phyloP scores from a whole-genome alignment of 2,329 filamentous ascomycete species.

The Ceratocystiopsis minuta region DNA sequence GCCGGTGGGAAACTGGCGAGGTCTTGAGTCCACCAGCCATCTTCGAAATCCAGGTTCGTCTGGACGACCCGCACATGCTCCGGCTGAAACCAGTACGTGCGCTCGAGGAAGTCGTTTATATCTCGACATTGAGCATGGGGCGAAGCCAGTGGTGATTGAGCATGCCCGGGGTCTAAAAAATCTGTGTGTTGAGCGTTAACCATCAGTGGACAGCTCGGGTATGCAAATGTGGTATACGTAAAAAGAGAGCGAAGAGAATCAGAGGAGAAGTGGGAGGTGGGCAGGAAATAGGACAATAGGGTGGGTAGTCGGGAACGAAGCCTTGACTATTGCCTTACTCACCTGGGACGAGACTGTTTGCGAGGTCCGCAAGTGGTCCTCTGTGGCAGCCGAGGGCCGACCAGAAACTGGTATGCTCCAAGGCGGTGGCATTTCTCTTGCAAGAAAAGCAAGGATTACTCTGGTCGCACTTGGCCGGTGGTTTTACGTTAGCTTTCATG shows the following conservation, averaged over 20 bases:
- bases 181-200: neutral
- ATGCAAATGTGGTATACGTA: neutral
- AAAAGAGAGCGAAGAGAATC: neutral
- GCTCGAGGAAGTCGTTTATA: constrained; percentile 34
- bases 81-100: constrained; percentile 24
- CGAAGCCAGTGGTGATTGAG: constrained; percentile 31
- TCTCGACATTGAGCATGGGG: constrained; percentile 29
- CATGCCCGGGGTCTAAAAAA: constrained; percentile 6
- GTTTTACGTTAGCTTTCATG: neutral
- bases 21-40: constrained; percentile 39
- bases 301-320: neutral
- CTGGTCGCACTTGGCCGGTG: constrained; percentile 28
- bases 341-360: constrained; percentile 33
- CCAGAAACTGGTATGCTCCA: constrained; percentile 26
- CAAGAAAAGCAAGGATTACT: constrained; percentile 31
- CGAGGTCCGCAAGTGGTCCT: constrained; percentile 26
- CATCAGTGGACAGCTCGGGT: neutral
- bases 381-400: constrained; percentile 32
- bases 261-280: no score
- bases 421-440: constrained; percentile 15
- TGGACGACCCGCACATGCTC: constrained; percentile 24
- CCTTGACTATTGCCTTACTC: constrained; percentile 4
- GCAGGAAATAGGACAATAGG: no score
- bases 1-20: constrained; percentile 22
- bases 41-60: constrained; percentile 31